Evolutionary conservation across 208 protist genomes (phyloP).

Genomic region (Crithidia brevicula): DNA sequence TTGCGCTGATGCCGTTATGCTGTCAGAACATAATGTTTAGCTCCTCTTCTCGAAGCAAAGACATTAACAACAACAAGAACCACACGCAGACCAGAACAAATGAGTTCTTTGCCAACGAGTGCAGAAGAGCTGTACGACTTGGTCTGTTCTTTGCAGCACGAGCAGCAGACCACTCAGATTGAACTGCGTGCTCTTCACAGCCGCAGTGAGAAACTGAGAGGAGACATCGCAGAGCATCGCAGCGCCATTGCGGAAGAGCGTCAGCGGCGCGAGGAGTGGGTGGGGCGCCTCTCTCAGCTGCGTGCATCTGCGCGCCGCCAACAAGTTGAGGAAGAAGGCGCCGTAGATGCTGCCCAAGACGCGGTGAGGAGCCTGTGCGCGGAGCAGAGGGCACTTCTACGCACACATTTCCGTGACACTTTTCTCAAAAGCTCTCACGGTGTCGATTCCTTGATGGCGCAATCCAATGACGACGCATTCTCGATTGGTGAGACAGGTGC

Average conservation of each 20-base stretch:
- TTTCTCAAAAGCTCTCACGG: too few species aligned
- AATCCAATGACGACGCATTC: too few species aligned
- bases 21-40: too few species aligned
- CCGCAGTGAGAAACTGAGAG: slow-evolving; percentile 12
- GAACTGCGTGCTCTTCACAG: slow-evolving; percentile 24
- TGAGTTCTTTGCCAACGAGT: not conserved
- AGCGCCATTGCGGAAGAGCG: slow-evolving; percentile 11
- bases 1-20: too few species aligned
- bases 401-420: too few species aligned
- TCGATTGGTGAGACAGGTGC: too few species aligned
- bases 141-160: slow-evolving; percentile 27
- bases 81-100: not conserved
- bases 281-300: not conserved
- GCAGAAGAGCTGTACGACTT: slow-evolving; percentile 41
- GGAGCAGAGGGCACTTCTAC: not conserved
- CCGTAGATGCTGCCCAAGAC: not conserved
- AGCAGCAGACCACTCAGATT: slow-evolving; percentile 21
- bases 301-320: not conserved
- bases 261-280: not conserved
- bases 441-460: too few species aligned
- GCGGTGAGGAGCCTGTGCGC: not conserved
- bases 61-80: not conserved
- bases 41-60: too few species aligned
- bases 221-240: slow-evolving; percentile 7
- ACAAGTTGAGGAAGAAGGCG: slow-evolving; percentile 11